Base-by-base conservation (phyloP, 306 rosid species). In the Vigna unguiculata region DNA sequence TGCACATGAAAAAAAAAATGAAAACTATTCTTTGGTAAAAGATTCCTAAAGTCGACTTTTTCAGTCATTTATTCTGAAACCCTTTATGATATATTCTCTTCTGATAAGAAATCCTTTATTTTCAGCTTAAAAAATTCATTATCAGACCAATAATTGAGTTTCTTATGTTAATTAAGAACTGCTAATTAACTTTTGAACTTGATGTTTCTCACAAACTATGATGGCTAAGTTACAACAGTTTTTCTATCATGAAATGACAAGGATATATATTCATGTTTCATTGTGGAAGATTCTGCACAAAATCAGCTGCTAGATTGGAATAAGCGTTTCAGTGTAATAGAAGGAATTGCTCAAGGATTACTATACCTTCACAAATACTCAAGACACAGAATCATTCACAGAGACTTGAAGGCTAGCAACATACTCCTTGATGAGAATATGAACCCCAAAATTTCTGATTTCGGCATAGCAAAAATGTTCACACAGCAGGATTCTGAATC, bases 391-490 rank as follows among this genome's bases (percentile, higher is more conserved):
- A 13, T 57, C 10, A 57, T 57, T 57, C 63, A 57, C 10, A 57
- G 63, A 57, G 63, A 57, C 38, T 24, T 57, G 38, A 57, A 57
- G 19, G 38, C 63, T 24, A 57, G 19, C 17, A 57, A 57, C 38
- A 57, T 57, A 4, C 63, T 57, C 9, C 63, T 57, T 24, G 63
- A 57, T 0, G 38, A 57, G 38, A 43, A 71, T 2, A 71, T 84
- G 80, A 64, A 55, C 7, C 82, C 84, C 6, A 80, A 84, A 45
- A 76, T 71, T 21, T 80, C 76, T 1, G 71, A 80, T 28, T 80
- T 80, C 46, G 84, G 84, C 0, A 67, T 67, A 52, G 76, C 80
- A 6, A 80, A 63, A 81, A 81, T 82, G 49, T 76, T 82, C 41
- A 77, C 58, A 3, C 53, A 9, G 0, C 38, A 75, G 0, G 78